Percentiles rank a stretch among this genome's conserved stretches.
Evolutionary conservation across 169 alveolate genomes (phyloP).

Genomic region (Eimeria praecox): DNA sequence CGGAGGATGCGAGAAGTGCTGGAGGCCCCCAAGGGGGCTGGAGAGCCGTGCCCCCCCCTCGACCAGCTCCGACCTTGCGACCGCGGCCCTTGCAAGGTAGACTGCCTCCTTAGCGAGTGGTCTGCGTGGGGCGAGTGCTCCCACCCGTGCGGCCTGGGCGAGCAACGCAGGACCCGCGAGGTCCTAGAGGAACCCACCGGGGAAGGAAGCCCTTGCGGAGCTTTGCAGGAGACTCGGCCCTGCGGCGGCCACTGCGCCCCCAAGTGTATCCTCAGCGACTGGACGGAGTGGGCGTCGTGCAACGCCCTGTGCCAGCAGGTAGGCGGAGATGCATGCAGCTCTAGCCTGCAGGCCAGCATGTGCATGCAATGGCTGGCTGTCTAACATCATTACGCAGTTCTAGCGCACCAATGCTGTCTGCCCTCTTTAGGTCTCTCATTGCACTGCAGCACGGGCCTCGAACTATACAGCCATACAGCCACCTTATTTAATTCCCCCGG

Average conservation of each 20-base stretch:
- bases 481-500: neutral
- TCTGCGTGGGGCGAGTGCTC: conserved; percentile 85
- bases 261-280: conserved; percentile 75
- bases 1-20: conserved; percentile 83
- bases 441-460: neutral
- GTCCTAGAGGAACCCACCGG: conserved; percentile 26
- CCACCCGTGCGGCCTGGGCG: conserved; percentile 85
- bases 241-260: conserved; percentile 72
- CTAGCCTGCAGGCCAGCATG: neutral
- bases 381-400: neutral
- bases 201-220: conserved; percentile 48
- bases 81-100: conserved; percentile 71
- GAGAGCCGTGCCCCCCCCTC: conserved; percentile 74
- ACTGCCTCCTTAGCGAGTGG: conserved; percentile 86
- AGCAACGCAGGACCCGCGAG: conserved; percentile 78
- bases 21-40: conserved; percentile 68
- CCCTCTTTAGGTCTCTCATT: neutral
- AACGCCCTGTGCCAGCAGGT: conserved; percentile 76
- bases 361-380: neutral
- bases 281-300: conserved; percentile 80
- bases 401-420: neutral
- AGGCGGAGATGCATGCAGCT: neutral
- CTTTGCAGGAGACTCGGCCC: conserved; percentile 45
- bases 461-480: neutral
- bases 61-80: conserved; percentile 69